Evolutionary conservation across 805 yeast genomes (phyloP).

Genomic region (Ascoidea asiatica): DNA sequence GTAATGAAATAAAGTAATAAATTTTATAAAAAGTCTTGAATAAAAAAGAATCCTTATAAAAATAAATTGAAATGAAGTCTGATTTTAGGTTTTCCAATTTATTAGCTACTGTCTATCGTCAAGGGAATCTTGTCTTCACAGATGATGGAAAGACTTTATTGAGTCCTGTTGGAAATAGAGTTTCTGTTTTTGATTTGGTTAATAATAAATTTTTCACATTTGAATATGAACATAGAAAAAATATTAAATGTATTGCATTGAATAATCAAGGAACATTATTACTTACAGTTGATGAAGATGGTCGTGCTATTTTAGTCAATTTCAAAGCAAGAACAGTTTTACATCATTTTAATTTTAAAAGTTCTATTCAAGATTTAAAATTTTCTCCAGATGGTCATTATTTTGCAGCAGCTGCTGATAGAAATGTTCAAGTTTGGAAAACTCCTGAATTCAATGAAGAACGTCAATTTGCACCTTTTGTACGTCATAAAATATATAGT

Average conservation of each 20-base stretch:
- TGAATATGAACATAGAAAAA: slow-evolving; percentile 84
- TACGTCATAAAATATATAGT: slow-evolving; percentile 77
- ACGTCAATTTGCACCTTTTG: slow-evolving; percentile 91
- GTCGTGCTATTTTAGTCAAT: slow-evolving; percentile 85
- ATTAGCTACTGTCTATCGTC: slow-evolving; percentile 86
- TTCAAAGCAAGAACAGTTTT: slow-evolving; percentile 71
- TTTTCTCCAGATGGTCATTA: slow-evolving; percentile 82
- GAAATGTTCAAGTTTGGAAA: slow-evolving; percentile 86
- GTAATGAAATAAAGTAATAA: slow-evolving; percentile 10
- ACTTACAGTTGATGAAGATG: slow-evolving; percentile 78
- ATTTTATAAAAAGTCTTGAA: background rate
- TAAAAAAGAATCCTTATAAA: background rate
- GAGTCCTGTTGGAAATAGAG: slow-evolving; percentile 92
- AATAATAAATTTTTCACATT: slow-evolving; percentile 82
- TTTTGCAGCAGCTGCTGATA: slow-evolving; percentile 75
- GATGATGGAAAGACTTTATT: slow-evolving; percentile 74
- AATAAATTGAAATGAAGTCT: slow-evolving; percentile 47
- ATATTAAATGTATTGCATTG: slow-evolving; percentile 64
- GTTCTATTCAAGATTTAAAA: slow-evolving; percentile 58
- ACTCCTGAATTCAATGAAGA: slow-evolving; percentile 75
- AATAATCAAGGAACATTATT: slow-evolving; percentile 73
- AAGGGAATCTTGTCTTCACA: slow-evolving; percentile 80
- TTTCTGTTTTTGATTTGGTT: slow-evolving; percentile 74
- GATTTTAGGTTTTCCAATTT: slow-evolving; percentile 80
- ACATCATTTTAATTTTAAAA: slow-evolving; percentile 85